These are phyloP conservation scores for Malassezia obtusa DNA, from an alignment of 1,284 basidiomycete genomes.

Conservation along the genomic window DNA sequence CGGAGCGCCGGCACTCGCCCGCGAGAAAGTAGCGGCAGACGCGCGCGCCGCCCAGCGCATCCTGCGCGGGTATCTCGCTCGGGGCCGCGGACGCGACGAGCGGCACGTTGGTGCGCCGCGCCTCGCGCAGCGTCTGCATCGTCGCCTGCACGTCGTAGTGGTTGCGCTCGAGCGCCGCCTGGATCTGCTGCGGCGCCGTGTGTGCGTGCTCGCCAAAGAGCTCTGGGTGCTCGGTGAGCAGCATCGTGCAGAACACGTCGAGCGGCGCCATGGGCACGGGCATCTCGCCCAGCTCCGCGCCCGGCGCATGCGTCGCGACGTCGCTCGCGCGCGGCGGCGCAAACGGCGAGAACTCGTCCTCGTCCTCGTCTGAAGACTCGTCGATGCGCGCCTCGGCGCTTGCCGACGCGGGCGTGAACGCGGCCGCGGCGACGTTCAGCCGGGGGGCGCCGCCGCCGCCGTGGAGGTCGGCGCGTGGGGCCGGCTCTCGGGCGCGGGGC, in stretches of 20 bases:
- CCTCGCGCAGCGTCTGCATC: conserved; percentile 77
- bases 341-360: conserved; percentile 56
- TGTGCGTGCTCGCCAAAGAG: conserved; percentile 1
- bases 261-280: conserved; percentile 1
- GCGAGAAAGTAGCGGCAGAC: conserved; percentile 94
- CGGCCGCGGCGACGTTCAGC: conserved; percentile 36
- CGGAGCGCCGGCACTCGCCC: conserved; percentile 85
- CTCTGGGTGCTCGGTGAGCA: conserved; percentile 5
- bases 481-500: too few species aligned
- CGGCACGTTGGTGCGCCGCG: not conserved
- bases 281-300: not conserved
- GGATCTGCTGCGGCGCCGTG: conserved; percentile 9
- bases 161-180: conserved; percentile 73
- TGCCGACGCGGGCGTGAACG: not conserved
- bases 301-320: not conserved
- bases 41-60: conserved; percentile 22
- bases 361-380: conserved; percentile 51
- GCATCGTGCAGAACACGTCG: conserved; percentile 13
- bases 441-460: too few species aligned
- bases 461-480: too few species aligned
- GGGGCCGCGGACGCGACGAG: not conserved
- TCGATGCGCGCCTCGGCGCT: not conserved
- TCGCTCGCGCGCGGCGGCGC: conserved; percentile 18
- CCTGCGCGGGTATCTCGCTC: not conserved
- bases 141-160: conserved; percentile 86